Base-by-base conservation (phyloP, 345 rosid genomes). In the Dipteronia dyeriana region DNA sequence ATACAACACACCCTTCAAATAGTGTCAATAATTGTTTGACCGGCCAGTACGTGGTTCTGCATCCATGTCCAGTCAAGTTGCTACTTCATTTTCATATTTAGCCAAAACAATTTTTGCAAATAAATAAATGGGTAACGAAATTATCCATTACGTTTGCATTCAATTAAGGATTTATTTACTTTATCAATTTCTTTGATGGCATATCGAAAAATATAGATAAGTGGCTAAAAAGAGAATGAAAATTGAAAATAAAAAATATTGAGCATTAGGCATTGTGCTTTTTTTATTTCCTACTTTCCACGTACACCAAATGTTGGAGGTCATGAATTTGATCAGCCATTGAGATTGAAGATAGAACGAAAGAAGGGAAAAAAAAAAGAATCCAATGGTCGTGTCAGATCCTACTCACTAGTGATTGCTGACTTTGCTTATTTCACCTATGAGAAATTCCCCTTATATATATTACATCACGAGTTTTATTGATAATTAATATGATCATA, bases 381-480 rank as follows among this genome's bases (percentile, higher is more conserved):
- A 61, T 71, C 31, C 73, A 19, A 80, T 71, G 69, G 70, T 81
- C 54, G 81, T 41, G 83, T 83, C 86, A 74, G 84, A 81, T 83
- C 85, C 88, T 79, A 76, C 84, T 87, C 79, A 79, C 75, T 70
- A 69, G 83, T 84, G 90, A 73, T 39, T 82, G 81, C 79, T 74
- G 86, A 84, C 76, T 47, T 54, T 47, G 78, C 75, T 47, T 56
- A 45, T 29, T 53, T 38, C 49, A 68, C 12, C 29, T n/a, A 38
- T 66, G 17, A 34, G 38, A 56, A 56, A 74, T 26, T n/a, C n/a
- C n/a, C n/a, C n/a, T 45, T 16, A 20, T 41, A 47, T 16, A 20
- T 41, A 47, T 25, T 61, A 20, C 39, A 72, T 17, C 59, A 4
- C 4, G 38, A 72, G 49, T 43, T 29, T 25, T 51, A 49, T 9